Evolutionary conservation across 2,329 filamentous ascomycete species (phyloP).

Genomic region (Blumeria graminis): DNA sequence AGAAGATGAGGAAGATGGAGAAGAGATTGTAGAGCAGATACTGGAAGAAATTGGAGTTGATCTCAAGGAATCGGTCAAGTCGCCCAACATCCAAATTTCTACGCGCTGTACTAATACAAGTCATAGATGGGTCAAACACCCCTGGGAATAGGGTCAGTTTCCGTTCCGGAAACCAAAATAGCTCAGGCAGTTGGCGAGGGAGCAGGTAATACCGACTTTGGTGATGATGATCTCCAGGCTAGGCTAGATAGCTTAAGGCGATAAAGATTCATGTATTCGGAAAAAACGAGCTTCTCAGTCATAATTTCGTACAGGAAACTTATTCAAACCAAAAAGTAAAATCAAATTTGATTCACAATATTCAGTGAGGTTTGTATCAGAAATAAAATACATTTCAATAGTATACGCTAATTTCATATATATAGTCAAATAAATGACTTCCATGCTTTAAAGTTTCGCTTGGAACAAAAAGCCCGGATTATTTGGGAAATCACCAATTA

Average conservation of each 20-base stretch:
- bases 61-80: slow-evolving; percentile 61
- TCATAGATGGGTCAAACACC: slow-evolving; percentile 75
- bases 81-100: neutral
- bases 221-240: slow-evolving; percentile 80
- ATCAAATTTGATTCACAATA: no score
- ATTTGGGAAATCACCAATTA: no score
- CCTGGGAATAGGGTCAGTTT: slow-evolving; percentile 50
- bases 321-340: no score
- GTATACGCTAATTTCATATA: no score
- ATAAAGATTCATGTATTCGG: slow-evolving; percentile 4
- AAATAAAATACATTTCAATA: no score
- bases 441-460: no score
- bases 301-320: no score
- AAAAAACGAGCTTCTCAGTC: no score
- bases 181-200: slow-evolving; percentile 60
- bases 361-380: no score
- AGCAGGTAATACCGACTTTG: slow-evolving; percentile 30
- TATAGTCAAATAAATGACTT: no score
- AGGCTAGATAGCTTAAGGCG: slow-evolving; percentile 55
- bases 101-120: slow-evolving; percentile 4
- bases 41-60: slow-evolving; percentile 93
- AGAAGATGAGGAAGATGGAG: slow-evolving; percentile 76
- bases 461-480: no score
- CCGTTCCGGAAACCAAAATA: slow-evolving; percentile 50
- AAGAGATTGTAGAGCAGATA: slow-evolving; percentile 91